Percentiles rank a stretch among this genome's conserved stretches.
Evolutionary conservation across 2,329 filamentous ascomycete species (phyloP).

Genomic region (Colletotrichum sp.): DNA sequence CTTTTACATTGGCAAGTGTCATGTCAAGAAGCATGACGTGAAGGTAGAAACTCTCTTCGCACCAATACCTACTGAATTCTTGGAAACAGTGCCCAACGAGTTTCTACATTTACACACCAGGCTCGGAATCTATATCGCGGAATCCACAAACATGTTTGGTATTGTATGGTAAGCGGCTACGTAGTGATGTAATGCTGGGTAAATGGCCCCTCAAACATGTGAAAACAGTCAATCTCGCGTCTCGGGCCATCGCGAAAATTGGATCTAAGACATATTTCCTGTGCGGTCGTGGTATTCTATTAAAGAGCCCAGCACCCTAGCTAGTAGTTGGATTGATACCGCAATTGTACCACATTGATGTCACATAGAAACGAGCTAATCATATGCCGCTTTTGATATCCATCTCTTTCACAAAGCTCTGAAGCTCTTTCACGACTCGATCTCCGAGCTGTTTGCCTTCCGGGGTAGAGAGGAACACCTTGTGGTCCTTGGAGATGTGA

Average conservation of each 20-base stretch:
- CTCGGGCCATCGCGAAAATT: not conserved
- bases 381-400: not conserved
- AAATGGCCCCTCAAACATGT: not conserved
- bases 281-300: not conserved
- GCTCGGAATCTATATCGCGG: not conserved
- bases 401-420: not conserved
- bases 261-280: not conserved
- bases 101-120: not conserved
- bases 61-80: not conserved
- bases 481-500: not conserved
- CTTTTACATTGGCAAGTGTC: not conserved
- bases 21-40: fast-evolving
- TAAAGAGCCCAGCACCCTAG: not conserved
- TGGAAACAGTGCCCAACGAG: not conserved
- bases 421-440: not conserved
- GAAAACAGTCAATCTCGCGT: not conserved
- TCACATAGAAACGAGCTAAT: not conserved
- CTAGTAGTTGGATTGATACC: not conserved
- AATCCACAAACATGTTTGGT: not conserved
- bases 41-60: not conserved
- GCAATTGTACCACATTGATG: not conserved
- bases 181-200: not conserved
- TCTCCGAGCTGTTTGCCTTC: not conserved
- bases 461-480: fast-evolving
- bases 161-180: not conserved